Evolutionary conservation across 306 rosid species (phyloP).

Genomic region (Geum urbanum): DNA sequence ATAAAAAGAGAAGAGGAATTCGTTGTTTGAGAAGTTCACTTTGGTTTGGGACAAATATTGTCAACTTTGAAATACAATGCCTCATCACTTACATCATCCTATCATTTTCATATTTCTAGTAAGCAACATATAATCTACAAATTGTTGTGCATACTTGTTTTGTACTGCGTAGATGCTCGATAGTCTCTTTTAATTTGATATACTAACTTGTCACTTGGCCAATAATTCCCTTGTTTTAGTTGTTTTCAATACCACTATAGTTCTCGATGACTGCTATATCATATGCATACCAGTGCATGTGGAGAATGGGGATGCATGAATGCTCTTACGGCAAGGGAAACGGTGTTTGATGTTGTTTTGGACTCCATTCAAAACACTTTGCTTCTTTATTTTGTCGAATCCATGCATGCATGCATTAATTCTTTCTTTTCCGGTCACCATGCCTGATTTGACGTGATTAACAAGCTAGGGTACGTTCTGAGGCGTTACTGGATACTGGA

Average conservation of each 20-base stretch:
- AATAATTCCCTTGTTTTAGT: not conserved
- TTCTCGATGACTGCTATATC: not conserved
- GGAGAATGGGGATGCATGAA: too few species aligned
- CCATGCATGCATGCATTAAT: too few species aligned
- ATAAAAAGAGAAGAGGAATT: too few species aligned
- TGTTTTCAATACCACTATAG: not conserved
- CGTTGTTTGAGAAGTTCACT: not conserved
- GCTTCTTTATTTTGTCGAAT: too few species aligned
- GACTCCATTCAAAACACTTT: too few species aligned
- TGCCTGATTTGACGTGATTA: too few species aligned
- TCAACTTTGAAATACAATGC: not conserved
- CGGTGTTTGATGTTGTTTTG: too few species aligned
- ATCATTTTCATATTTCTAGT: not conserved
- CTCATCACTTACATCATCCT: not conserved
- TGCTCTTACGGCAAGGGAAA: too few species aligned
- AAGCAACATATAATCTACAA: not conserved
- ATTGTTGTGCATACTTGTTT: not conserved
- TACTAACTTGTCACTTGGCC: not conserved
- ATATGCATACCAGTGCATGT: not conserved
- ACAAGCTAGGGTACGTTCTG: too few species aligned
- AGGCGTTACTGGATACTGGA: too few species aligned
- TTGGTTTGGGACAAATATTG: not conserved
- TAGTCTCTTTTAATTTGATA: not conserved
- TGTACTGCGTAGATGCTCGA: not conserved
- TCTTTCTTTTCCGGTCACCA: too few species aligned